Base-by-base conservation (phyloP, 805 yeast species). In the Candida andamanensis region DNA sequence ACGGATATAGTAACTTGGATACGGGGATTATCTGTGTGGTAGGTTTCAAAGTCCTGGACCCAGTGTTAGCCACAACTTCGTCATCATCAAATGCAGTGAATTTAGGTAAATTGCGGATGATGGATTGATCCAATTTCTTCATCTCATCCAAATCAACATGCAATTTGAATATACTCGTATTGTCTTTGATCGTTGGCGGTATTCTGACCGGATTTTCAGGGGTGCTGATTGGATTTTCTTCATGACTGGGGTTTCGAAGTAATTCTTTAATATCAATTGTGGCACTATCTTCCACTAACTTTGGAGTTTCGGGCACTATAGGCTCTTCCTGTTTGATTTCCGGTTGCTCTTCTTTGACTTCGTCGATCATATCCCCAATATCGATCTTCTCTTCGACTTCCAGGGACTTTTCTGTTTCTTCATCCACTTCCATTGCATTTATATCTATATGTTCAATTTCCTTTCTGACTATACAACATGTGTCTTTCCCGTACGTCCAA, bases 401-500 rank as follows among this genome's bases (percentile, higher is more conserved):
- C n/a, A n/a, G n/a, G n/a, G n/a, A n/a, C n/a, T n/a, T n/a, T 15
- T 4, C 16, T 22, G n/a, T 21, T 14, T 25, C 29, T 3, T 3
- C 15, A 15, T 19, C 26, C 11, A 5, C 26, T 22, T 23, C 24
- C 27, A 9, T 16, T 12, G 8, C 33, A 7, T 32, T 32, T 10
- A 14, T 34, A 7, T 23, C 48, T 8, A n/a, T 14, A 23, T 15
- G 29, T 15, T 31, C 36, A 14, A 77, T 67, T 3, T 72, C 67
- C 42, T 63, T 71, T 30, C 72, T 56, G 37, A 69, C 74, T 10
- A 85, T 60, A 47, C 95, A 80, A 14, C 71, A 72, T 6, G 52
- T 58, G 13, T 41, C 44, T 49, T 76, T 78, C 0, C 96, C 96
- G 44, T 71, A 74, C 1, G 49, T 63, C 94, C 95, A 85, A 52